Base-by-base conservation (phyloP, 495 filamentous ascomycete species). In the Aspergillus egyptiacus region DNA sequence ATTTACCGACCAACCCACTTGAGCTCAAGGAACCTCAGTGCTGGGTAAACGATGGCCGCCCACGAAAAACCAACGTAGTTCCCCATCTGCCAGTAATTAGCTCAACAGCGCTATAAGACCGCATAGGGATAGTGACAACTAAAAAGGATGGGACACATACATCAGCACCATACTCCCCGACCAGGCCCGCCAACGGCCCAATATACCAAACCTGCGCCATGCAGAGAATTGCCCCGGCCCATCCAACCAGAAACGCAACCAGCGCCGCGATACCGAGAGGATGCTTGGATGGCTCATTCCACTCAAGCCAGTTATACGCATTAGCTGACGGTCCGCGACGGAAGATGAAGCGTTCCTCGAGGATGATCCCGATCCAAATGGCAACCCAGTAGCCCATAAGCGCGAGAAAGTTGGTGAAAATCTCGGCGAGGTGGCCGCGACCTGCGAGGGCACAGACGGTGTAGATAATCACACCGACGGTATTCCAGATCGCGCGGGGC, bases 301-400 rank as follows among this genome's bases (percentile, higher is more conserved):
- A 87, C 15, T 62, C 63, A 5, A 62, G 58, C 84, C 84, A 87
- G 53, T 83, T 76, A 54, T 77, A 88, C 2, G 61, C 66, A 3
- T 15, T 15, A 14, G n/a, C 22, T 3, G 22, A 15, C 2, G 11
- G 6, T 8, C 55, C 55, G 18, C 66, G 55, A 13, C 81, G 77
- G 65, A 87, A 87, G 36, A 86, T 68, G 17, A 81, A 61, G 20
- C 83, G 73, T 59, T 88, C 84, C 57, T 83, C 76, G 3, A 85
- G 53, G 3, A 77, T 69, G 30, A 88, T 82, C 3, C 72, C 72
- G 17, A 83, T 67, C 80, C 80, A 86, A 34, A 84, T 77, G 23
- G 74, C 75, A 8, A 83, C 73, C 83, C 84, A 87, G 60, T 87
- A 87, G 19, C 83, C 83, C 80, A 88, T 87, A 22, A 88, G 63